These are phyloP conservation scores for Candida sanyaensis DNA, from an alignment of 1,139 yeast genomes.

Conservation along the genomic window DNA sequence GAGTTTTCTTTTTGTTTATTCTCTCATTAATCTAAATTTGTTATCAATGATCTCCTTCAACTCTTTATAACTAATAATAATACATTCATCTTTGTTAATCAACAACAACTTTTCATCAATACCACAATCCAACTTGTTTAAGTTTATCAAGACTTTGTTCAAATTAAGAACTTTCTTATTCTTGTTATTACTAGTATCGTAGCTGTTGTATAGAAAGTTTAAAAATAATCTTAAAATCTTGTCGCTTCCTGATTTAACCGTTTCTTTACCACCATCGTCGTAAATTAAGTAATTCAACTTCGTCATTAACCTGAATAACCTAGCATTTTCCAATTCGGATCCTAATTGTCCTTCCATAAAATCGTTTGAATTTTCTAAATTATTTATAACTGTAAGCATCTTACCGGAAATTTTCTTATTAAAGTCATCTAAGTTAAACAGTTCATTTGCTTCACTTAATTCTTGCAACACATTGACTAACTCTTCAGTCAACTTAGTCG, in stretches of 20 bases:
- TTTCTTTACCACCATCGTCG: conserved; percentile 50
- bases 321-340: conserved; percentile 83
- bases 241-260: conserved; percentile 78
- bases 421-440: conserved; percentile 30
- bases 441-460: conserved; percentile 15
- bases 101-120: conserved; percentile 79
- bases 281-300: conserved; percentile 80
- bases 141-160: conserved; percentile 73
- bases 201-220: conserved; percentile 85
- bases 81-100: conserved; percentile 81
- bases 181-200: conserved; percentile 67
- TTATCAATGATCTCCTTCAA: conserved; percentile 72
- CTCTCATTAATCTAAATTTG: conserved; percentile 60
- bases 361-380: conserved; percentile 61
- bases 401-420: conserved; percentile 34
- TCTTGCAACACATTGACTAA: conserved; percentile 20
- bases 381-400: conserved; percentile 50
- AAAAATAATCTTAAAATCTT: conserved; percentile 77
- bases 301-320: conserved; percentile 78
- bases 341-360: conserved; percentile 65
- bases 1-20: neutral
- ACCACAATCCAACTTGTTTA: conserved; percentile 93
- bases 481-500: conserved; percentile 24
- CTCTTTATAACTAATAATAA: conserved; percentile 79
- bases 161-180: conserved; percentile 70